Conservation (phyloP, 2,329 filamentous ascomycete species). For the Cordyceps farinosa region DNA sequence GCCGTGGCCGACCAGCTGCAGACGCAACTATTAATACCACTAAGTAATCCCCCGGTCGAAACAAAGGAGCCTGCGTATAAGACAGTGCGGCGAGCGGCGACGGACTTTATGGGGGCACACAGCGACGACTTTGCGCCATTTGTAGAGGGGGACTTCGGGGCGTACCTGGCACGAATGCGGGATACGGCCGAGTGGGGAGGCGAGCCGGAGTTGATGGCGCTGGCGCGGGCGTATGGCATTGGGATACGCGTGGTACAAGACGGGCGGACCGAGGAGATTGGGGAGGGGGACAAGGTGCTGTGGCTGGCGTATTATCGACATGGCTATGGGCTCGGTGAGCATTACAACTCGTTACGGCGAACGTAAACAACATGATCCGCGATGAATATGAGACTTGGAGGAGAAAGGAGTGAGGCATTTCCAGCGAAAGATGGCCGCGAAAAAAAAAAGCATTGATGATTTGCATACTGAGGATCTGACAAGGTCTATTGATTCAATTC, state of each 20-base stretch:
- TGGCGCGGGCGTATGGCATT: conserved; percentile 76
- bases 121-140: conserved; percentile 82
- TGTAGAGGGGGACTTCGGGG: conserved; percentile 66
- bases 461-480: neutral
- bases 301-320: conserved; percentile 97
- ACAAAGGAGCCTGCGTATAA: conserved; percentile 52
- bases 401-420: neutral
- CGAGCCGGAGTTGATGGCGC: conserved; percentile 80
- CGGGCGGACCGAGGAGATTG: conserved; percentile 73
- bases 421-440: neutral
- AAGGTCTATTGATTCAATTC: neutral
- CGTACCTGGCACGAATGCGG: conserved; percentile 71
- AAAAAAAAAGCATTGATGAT: neutral
- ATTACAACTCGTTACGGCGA: conserved; percentile 84
- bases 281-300: conserved; percentile 45
- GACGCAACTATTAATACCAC: conserved; percentile 4
- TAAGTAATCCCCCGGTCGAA: conserved; percentile 21
- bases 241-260: conserved; percentile 84
- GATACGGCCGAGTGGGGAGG: conserved; percentile 96
- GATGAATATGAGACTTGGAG: neutral
- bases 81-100: conserved; percentile 65
- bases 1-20: conserved; percentile 82
- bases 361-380: conserved; percentile 24
- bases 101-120: conserved; percentile 71
- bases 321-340: conserved; percentile 90